phyloP scores from a whole-genome alignment of 768 basidiomycete genomes.

The Lactarius sanguifluus region DNA sequence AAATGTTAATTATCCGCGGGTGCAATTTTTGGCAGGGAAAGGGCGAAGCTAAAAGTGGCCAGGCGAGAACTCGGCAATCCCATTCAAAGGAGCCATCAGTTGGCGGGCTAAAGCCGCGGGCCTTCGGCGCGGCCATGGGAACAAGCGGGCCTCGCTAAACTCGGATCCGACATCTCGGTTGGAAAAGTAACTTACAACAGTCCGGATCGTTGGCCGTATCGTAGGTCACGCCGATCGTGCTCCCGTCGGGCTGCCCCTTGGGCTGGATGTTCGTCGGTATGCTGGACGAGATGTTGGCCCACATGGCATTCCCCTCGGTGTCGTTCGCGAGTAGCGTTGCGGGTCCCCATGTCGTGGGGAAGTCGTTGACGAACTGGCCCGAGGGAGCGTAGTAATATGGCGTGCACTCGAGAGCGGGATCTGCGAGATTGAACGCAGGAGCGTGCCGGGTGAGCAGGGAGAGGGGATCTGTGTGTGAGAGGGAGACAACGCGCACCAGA shows the following conservation, averaged over 20 bases:
- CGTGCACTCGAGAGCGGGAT: constrained; percentile 24
- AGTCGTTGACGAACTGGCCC: background rate
- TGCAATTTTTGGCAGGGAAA: background rate
- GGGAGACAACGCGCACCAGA: constrained; percentile 4
- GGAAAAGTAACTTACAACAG: constrained; percentile 23
- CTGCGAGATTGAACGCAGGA: background rate
- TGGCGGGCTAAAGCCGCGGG: background rate
- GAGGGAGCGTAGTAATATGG: constrained; percentile 23
- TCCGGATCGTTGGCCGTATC: constrained; percentile 25
- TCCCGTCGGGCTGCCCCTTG: constrained; percentile 33
- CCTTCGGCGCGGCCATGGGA: background rate
- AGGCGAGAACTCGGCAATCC: background rate
- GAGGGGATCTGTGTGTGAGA: background rate
- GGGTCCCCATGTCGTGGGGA: constrained; percentile 21
- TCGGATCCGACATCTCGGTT: background rate
- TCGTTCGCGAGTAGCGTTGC: constrained; percentile 25
- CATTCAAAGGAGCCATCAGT: background rate
- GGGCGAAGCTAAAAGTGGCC: background rate
- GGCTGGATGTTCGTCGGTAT: constrained; percentile 49
- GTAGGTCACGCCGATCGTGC: constrained; percentile 12
- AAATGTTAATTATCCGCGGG: background rate
- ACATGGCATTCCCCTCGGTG: constrained; percentile 37
- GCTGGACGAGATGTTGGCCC: constrained; percentile 42
- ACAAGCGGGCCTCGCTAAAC: background rate
- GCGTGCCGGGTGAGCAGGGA: background rate